A percentile compares a stretch with the other conserved stretches of the same genome.
Evolutionary conservation across 352 stramenopile species (phyloP).

Genomic region (Albugo laibachii): DNA sequence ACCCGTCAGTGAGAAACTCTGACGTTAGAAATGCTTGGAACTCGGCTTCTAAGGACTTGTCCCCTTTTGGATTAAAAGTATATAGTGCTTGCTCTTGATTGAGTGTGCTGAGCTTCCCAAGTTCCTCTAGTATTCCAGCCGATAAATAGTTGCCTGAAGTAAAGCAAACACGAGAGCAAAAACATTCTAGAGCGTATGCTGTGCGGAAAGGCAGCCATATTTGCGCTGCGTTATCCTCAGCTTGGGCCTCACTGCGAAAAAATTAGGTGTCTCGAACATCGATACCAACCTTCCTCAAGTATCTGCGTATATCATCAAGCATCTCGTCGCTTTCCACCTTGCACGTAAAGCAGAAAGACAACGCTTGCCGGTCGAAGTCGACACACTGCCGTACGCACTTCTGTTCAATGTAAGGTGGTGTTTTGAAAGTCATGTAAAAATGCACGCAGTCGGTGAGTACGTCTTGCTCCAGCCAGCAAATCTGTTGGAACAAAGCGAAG

Average conservation of each 20-base stretch:
- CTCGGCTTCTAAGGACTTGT: slow-evolving; percentile 10
- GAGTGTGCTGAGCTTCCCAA: slow-evolving; percentile 11
- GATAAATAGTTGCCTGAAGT: slow-evolving; percentile 23
- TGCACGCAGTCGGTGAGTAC: too few relatives aligned
- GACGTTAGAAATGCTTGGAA: slow-evolving; percentile 18
- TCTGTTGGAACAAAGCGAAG: too few relatives aligned
- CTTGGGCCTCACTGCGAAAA: background rate
- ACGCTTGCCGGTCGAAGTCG: slow-evolving; percentile 8
- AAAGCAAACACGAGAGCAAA: slow-evolving; percentile 21
- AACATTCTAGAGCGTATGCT: slow-evolving; percentile 23
- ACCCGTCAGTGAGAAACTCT: slow-evolving; percentile 4
- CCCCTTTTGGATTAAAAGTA: slow-evolving; percentile 13
- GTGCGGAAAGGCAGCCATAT: too few relatives aligned
- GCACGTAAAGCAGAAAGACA: slow-evolving; percentile 8
- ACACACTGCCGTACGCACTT: background rate
- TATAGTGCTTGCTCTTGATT: slow-evolving; percentile 27
- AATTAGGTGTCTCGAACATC: slow-evolving; percentile 7
- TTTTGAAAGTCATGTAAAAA: too few relatives aligned
- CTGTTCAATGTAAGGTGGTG: too few relatives aligned
- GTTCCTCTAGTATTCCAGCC: slow-evolving; percentile 16
- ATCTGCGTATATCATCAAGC: too few relatives aligned
- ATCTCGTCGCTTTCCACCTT: slow-evolving; percentile 1
- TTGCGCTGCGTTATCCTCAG: too few relatives aligned
- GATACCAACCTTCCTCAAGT: slow-evolving; percentile 5
- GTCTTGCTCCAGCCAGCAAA: too few relatives aligned